Evolutionary conservation across 2,329 filamentous ascomycete genomes (phyloP).

Genomic region (Magnaporthales sp.): DNA sequence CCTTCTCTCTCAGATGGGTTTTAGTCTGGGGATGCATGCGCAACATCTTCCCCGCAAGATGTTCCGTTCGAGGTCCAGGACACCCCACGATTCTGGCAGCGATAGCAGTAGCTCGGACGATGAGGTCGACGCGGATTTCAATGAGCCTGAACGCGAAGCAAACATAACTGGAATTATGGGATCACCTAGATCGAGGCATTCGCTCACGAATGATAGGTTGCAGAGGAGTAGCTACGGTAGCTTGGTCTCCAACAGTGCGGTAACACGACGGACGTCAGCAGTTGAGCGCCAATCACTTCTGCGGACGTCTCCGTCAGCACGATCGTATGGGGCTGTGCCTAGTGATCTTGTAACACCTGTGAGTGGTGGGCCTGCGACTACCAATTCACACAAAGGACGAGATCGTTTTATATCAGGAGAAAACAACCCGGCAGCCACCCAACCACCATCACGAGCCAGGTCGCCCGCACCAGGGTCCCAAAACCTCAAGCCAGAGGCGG

Average conservation of each 20-base stretch:
- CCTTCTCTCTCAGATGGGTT: constrained; percentile 44
- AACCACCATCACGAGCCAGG: neutral
- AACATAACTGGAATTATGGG: constrained; percentile 32
- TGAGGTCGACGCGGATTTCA: constrained; percentile 22
- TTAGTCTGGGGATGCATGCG: constrained; percentile 67
- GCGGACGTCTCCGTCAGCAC: neutral
- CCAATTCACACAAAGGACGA: neutral
- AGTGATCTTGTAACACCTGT: neutral
- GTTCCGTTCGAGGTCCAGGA: constrained; percentile 26
- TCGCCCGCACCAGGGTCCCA: neutral
- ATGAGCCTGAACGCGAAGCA: constrained; percentile 27
- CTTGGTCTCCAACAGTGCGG: neutral
- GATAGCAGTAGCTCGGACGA: constrained; percentile 13
- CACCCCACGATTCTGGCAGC: constrained; percentile 14
- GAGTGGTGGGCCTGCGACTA: neutral
- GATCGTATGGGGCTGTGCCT: neutral
- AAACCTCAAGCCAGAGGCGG: neutral
- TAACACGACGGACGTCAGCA: neutral
- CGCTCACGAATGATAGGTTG: constrained; percentile 15
- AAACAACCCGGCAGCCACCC: neutral
- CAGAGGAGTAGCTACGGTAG: constrained; percentile 30
- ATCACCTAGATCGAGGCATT: constrained; percentile 18
- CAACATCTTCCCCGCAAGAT: constrained; percentile 59
- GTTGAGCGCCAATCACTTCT: constrained; percentile 1
- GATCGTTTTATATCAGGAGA: neutral